phyloP scores from a whole-genome alignment of 805 yeast species.

The Teunomyces funiuensis region DNA sequence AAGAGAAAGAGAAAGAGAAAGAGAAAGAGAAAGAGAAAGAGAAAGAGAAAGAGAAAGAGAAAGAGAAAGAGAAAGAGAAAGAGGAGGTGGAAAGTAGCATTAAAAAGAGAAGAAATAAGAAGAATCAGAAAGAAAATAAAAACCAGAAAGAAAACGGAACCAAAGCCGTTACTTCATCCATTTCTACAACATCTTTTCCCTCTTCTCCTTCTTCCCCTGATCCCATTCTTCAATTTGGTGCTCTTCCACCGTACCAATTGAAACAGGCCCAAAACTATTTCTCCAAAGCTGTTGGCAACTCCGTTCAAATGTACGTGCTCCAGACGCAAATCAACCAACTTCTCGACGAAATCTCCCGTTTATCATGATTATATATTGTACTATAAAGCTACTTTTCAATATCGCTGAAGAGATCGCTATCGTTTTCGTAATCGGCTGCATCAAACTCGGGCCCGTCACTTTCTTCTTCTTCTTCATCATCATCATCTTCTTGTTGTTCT shows the following conservation, averaged over 20 bases:
- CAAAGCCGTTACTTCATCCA: background rate
- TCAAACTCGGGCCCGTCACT: slow-evolving; percentile 37
- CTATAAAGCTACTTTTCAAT: slow-evolving; percentile 7
- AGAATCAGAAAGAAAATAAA: slow-evolving; percentile 4
- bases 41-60: slow-evolving; percentile 6
- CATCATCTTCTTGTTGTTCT: no score
- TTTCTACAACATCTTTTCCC: background rate
- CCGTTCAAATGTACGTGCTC: slow-evolving; percentile 22
- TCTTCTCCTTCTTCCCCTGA: background rate
- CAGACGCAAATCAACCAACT: slow-evolving; percentile 19
- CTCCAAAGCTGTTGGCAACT: slow-evolving; percentile 14
- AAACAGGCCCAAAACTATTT: slow-evolving; percentile 19
- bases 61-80: slow-evolving; percentile 4
- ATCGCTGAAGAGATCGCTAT: slow-evolving; percentile 48
- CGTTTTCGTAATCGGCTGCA: slow-evolving; percentile 50
- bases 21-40: slow-evolving; percentile 1
- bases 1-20: slow-evolving; percentile 2
- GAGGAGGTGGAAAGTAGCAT: slow-evolving; percentile 4
- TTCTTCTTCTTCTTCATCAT: slow-evolving; percentile 25
- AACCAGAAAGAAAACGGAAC: background rate
- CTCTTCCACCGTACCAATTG: slow-evolving; percentile 22
- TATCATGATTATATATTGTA: background rate
- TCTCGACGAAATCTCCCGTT: slow-evolving; percentile 15
- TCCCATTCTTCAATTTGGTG: slow-evolving; percentile 26
- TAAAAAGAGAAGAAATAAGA: slow-evolving; percentile 2